Evolutionary conservation across 495 filamentous ascomycete genomes (phyloP).

Genomic region (Hypoxylon intermedium): DNA sequence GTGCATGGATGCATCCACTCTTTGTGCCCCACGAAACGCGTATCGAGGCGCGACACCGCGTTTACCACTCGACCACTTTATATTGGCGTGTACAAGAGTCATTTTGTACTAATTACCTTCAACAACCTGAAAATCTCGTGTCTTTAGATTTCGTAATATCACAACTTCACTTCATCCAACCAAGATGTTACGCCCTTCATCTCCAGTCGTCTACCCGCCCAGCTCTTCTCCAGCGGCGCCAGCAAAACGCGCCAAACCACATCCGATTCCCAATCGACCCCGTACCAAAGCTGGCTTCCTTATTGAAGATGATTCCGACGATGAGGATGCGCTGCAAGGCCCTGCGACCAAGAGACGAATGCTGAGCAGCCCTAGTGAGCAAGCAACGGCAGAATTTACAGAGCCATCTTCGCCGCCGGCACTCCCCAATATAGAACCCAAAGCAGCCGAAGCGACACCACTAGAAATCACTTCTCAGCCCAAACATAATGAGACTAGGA

Average conservation of each 20-base stretch:
- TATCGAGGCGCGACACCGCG: slow-evolving; percentile 24
- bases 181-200: slow-evolving; percentile 69
- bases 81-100: slow-evolving; percentile 8
- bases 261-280: slow-evolving; percentile 43
- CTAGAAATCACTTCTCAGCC: neutral
- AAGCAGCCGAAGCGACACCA: neutral
- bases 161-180: slow-evolving; percentile 29
- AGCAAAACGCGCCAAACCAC: slow-evolving; percentile 57
- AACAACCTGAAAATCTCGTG: neutral
- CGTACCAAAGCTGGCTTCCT: slow-evolving; percentile 53
- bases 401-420: slow-evolving; percentile 28
- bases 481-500: neutral
- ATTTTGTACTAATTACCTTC: neutral
- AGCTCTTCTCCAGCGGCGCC: slow-evolving; percentile 56
- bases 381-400: slow-evolving; percentile 3
- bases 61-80: slow-evolving; percentile 26
- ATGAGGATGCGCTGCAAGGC: slow-evolving; percentile 27
- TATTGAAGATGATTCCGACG: slow-evolving; percentile 49
- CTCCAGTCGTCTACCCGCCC: slow-evolving; percentile 64
- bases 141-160: slow-evolving; percentile 2
- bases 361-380: slow-evolving; percentile 29
- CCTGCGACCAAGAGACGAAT: slow-evolving; percentile 41
- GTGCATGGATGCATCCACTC: no score
- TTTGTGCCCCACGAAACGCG: slow-evolving; percentile 28
- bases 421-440: neutral